Conservation (phyloP, 2,329 filamentous ascomycete genomes). For the Venturia pyrina region DNA sequence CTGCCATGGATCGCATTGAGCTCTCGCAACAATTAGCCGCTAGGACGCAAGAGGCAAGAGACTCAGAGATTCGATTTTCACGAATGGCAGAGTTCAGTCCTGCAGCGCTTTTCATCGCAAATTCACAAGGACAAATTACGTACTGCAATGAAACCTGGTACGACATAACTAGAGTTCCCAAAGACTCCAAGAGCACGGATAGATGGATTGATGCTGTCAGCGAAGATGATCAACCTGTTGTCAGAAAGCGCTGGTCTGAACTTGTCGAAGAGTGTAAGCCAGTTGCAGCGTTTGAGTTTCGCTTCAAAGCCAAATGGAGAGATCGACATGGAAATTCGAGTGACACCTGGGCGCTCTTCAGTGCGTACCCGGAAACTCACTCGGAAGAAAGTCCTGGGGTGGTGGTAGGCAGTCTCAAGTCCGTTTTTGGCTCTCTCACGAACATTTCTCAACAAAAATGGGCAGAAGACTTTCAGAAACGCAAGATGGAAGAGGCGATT, state of each 20-base stretch:
- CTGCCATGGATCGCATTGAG: constrained; percentile 66
- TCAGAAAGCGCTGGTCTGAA: constrained; percentile 52
- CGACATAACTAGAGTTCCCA: constrained; percentile 56
- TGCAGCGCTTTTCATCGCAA: constrained; percentile 78
- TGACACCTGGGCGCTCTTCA: constrained; percentile 72
- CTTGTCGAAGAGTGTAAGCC: constrained; percentile 52
- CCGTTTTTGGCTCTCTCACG: constrained; percentile 71
- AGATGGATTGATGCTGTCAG: constrained; percentile 65
- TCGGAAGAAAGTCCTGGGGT: constrained; percentile 5
- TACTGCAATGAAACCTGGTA: constrained; percentile 75
- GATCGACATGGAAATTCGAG: constrained; percentile 46
- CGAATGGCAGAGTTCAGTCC: constrained; percentile 78
- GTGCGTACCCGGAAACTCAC: constrained; percentile 55
- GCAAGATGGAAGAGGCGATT: constrained; percentile 68
- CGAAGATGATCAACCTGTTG: constrained; percentile 50
- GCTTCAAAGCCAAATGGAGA: constrained; percentile 60
- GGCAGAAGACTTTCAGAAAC: constrained; percentile 70
- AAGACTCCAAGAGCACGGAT: constrained; percentile 47
- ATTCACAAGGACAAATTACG: constrained; percentile 57
- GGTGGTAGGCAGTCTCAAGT: constrained; percentile 41
- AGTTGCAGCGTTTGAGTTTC: constrained; percentile 57
- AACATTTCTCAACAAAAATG: constrained; percentile 81
- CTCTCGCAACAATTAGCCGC: constrained; percentile 65
- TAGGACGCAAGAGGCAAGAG: constrained; percentile 45
- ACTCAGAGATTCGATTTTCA: constrained; percentile 67